phyloP scores from a whole-genome alignment of 208 protist species.

The Paratrypanosoma confusum region DNA sequence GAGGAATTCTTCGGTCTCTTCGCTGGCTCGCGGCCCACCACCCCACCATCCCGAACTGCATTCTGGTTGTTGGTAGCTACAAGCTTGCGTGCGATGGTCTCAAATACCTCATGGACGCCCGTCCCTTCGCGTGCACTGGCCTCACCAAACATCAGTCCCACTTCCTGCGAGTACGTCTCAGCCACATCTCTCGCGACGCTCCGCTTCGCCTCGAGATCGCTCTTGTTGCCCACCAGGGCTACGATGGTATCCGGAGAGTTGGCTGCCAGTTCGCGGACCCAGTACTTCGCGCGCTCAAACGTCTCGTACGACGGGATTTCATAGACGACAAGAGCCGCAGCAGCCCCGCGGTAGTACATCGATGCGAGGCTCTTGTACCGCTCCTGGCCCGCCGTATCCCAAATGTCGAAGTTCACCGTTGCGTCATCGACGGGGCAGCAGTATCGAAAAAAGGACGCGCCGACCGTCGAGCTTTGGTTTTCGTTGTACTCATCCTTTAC shows the following conservation, averaged over 20 bases:
- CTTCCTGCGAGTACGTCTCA: conserved; percentile 26
- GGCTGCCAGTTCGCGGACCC: conserved; percentile 92
- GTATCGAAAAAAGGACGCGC: conserved; percentile 78
- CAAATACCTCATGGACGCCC: conserved; percentile 63
- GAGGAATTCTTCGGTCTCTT: conserved; percentile 1
- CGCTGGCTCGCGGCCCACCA: conserved; percentile 21
- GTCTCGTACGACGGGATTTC: conserved; percentile 92
- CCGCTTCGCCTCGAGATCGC: conserved; percentile 68
- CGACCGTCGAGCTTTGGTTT: conserved; percentile 64
- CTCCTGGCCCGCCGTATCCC: conserved; percentile 87
- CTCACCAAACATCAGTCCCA: conserved; percentile 47
- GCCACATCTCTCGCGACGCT: conserved; percentile 46
- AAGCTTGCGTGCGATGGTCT: conserved; percentile 31
- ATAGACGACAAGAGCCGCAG: conserved; percentile 92
- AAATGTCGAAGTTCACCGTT: conserved; percentile 76
- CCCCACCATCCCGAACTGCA: conserved; percentile 58
- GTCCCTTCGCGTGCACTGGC: conserved; percentile 62
- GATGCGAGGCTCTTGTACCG: conserved; percentile 79
- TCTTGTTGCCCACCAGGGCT: conserved; percentile 93
- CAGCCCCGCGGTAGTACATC: conserved; percentile 89
- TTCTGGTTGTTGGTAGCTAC: conserved; percentile 40
- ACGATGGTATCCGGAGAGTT: conserved; percentile 87
- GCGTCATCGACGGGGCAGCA: conserved; percentile 41
- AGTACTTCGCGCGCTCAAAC: conserved; percentile 92
- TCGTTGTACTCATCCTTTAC: conserved; percentile 66